Conservation (phyloP, 2,329 filamentous ascomycete genomes). For the Diaporthe citrichinensis region DNA sequence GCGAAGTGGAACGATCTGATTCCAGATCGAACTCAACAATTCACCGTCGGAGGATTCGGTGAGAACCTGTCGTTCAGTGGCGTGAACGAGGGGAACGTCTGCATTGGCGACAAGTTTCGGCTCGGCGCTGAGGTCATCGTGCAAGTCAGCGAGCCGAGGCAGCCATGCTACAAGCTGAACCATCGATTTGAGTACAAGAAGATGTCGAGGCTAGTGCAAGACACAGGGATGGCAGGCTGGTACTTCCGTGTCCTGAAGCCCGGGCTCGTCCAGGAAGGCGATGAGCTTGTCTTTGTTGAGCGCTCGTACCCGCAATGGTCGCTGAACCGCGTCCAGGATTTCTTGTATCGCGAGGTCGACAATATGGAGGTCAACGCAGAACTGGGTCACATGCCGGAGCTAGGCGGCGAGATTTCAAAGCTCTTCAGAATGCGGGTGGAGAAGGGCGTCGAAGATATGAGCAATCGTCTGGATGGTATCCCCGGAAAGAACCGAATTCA, state of each 20-base stretch:
- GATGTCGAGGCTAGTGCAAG: neutral
- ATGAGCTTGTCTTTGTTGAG: constrained; percentile 9
- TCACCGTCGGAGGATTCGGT: constrained; percentile 8
- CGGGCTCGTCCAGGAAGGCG: constrained; percentile 1
- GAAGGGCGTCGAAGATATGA: constrained; percentile 8
- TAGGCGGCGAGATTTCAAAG: neutral
- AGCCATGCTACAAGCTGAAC: constrained; percentile 24
- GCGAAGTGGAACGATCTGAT: neutral
- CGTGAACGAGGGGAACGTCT: neutral
- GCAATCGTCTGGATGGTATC: constrained; percentile 1
- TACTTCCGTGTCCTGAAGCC: constrained; percentile 4
- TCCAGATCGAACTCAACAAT: neutral
- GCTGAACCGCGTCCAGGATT: constrained; percentile 33
- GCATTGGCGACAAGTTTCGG: constrained; percentile 10
- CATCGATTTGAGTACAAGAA: constrained; percentile 1
- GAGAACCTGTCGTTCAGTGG: neutral
- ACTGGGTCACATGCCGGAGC: neutral
- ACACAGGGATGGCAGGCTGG: neutral
- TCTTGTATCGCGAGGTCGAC: neutral
- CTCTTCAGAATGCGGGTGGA: neutral
- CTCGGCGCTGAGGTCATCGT: neutral
- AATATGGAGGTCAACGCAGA: neutral
- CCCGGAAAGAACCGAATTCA: neutral
- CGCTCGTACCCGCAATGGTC: constrained; percentile 16
- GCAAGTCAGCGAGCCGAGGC: constrained; percentile 20